Base-by-base conservation (phyloP, 129 eudicot genomes). In the Heracleum sosnowskyi region DNA sequence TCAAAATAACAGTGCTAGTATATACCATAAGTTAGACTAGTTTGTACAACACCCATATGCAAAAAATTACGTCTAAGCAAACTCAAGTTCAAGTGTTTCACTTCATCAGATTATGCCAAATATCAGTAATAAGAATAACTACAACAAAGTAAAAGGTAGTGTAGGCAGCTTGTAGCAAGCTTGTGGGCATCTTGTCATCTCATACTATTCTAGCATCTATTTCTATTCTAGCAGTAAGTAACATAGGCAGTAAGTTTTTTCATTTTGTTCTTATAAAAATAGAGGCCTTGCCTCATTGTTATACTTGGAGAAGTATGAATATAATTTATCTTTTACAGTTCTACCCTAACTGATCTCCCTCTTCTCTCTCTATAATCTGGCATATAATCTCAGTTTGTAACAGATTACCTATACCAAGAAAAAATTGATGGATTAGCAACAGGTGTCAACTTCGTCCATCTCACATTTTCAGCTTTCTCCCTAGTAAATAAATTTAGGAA, bases 341-440 rank as follows among this genome's bases (percentile, higher is more conserved):
- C 88, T 84, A 80, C 80, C 40, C 79, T 82, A 86, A 84, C 85
- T 85, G 86, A 79, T 73, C 77, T 70, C 45, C 66, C 76, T 69
- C 79, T 64, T 17, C 5, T 46, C 24, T 5, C 24, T 46, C 53
- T 46, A 46, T 46, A 46, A 16, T 15, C 6, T 46, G 53, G 22
- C 22, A 46, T 46, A 46, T 46, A 46, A 46, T 46, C 20, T 46
- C 53, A 46, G 22, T 46, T 46, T 46, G 20, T 16, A 15, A 16
- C 1, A 46, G 53, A 16, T 57, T 83, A 95, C 98, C 98, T 95
- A 91, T 95, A 95, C 98, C 98, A 95, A 42, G 91, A 84, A 84
- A 91, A 86, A 29, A 83, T 55, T 76, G 96, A 83, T 76, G 90
- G 85, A 81, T 79, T 68, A 9, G 85, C 84, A 24, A 86, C 90